Evolutionary conservation across 2,329 filamentous ascomycete genomes (phyloP).

Genomic region (Fusarium sp.): DNA sequence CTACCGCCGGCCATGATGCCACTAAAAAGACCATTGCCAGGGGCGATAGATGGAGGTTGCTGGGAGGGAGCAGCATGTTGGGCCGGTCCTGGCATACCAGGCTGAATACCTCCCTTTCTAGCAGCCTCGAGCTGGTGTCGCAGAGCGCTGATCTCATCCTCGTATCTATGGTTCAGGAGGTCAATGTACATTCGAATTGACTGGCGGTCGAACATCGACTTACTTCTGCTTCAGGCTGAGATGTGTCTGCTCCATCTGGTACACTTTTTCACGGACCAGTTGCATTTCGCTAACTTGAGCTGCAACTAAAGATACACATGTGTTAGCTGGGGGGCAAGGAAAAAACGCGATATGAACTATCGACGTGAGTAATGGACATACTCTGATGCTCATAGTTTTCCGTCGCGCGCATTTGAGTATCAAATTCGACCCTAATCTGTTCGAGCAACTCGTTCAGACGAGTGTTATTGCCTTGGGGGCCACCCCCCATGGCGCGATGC

Average conservation of each 20-base stretch:
- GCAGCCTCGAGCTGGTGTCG: conserved; percentile 87
- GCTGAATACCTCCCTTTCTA: conserved; percentile 71
- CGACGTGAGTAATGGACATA: conserved; percentile 66
- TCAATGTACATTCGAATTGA: conserved; percentile 8
- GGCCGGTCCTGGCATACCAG: conserved; percentile 74
- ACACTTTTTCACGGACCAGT: conserved; percentile 92
- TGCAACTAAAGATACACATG: conserved; percentile 71
- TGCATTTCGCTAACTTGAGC: conserved; percentile 96
- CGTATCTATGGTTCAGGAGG: conserved; percentile 75
- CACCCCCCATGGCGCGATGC: conserved; percentile 84
- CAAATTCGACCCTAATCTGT: conserved; percentile 90
- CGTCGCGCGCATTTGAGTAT: conserved; percentile 82
- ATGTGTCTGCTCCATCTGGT: conserved; percentile 90
- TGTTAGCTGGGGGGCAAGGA: conserved; percentile 41
- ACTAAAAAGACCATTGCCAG: conserved; percentile 93
- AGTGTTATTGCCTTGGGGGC: conserved; percentile 68
- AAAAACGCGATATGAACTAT: conserved; percentile 21
- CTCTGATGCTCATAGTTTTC: conserved; percentile 94
- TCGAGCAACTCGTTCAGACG: conserved; percentile 94
- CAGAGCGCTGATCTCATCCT: conserved; percentile 88
- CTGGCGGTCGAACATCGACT: conserved; percentile 51
- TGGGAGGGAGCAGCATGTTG: conserved; percentile 85
- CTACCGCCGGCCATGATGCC: conserved; percentile 94
- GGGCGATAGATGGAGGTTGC: conserved; percentile 88
- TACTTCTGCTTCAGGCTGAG: conserved; percentile 92